Evolutionary conservation across 768 basidiomycete species (phyloP).

Genomic region (Phlebiopsis gigantea): DNA sequence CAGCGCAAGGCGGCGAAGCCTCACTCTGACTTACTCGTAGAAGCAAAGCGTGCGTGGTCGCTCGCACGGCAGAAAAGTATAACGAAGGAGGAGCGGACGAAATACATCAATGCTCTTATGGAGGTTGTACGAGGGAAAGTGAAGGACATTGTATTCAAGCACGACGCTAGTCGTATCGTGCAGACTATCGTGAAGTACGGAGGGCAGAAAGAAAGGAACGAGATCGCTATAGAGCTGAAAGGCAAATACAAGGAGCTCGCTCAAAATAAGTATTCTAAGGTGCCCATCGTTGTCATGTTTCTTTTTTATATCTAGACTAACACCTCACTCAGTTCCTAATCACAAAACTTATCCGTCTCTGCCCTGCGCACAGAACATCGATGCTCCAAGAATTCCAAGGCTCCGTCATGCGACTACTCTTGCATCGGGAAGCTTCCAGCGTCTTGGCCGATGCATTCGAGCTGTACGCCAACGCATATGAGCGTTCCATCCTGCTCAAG

Average conservation of each 20-base stretch:
- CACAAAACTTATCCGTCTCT: conserved; percentile 70
- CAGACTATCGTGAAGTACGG: conserved; percentile 83
- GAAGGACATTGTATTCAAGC: conserved; percentile 83
- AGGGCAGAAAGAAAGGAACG: conserved; percentile 63
- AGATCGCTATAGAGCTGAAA: conserved; percentile 79
- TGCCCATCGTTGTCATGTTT: conserved; percentile 23
- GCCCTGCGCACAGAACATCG: conserved; percentile 65
- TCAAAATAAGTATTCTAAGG: conserved; percentile 90
- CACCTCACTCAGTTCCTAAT: conserved; percentile 60
- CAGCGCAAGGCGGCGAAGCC: conserved; percentile 77
- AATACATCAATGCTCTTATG: conserved; percentile 72
- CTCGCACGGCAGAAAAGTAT: conserved; percentile 70
- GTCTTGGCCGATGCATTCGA: conserved; percentile 89
- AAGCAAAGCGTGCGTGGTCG: conserved; percentile 77
- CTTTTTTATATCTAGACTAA: not conserved
- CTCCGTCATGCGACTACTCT: conserved; percentile 67
- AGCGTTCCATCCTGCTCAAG: conserved; percentile 71
- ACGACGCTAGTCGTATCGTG: conserved; percentile 85
- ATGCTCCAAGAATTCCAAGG: conserved; percentile 80
- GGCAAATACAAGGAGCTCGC: conserved; percentile 74
- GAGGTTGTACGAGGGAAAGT: conserved; percentile 73
- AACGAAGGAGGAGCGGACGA: conserved; percentile 62
- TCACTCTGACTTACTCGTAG: conserved; percentile 59
- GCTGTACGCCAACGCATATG: conserved; percentile 80
- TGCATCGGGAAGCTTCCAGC: conserved; percentile 79